These are phyloP conservation scores for Acanthamoeba rhysodes DNA, from an alignment of 208 protist genomes.

Conservation along the genomic window DNA sequence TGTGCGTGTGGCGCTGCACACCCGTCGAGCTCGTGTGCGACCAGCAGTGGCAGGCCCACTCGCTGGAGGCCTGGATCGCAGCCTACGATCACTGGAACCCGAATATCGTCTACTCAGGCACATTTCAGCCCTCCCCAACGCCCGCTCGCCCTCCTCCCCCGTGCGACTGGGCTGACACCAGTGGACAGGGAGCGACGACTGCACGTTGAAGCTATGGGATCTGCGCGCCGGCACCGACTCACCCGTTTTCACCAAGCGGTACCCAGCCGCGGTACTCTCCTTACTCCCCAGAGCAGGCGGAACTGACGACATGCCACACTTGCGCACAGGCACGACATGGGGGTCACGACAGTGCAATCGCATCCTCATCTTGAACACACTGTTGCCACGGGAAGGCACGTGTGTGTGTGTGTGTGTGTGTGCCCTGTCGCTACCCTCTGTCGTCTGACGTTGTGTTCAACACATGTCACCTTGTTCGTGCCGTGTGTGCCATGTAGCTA, in stretches of 20 bases:
- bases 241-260: slow-evolving; percentile 66
- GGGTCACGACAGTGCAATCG: slow-evolving; percentile 62
- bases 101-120: slow-evolving; percentile 58
- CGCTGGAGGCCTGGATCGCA: slow-evolving; percentile 67
- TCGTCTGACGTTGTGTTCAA: not conserved
- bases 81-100: slow-evolving; percentile 67
- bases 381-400: slow-evolving; percentile 52
- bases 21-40: not conserved
- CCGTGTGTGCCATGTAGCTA: slow-evolving; percentile 2
- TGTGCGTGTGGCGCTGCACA: slow-evolving; percentile 54
- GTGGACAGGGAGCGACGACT: slow-evolving; percentile 50
- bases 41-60: slow-evolving; percentile 53
- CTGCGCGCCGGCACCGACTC: not conserved
- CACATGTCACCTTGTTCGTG: not conserved
- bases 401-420: too few relatives aligned
- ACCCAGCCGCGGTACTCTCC: not conserved
- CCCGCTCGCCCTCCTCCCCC: not conserved
- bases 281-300: not conserved
- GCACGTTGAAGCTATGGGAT: slow-evolving; percentile 63
- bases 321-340: slow-evolving; percentile 59
- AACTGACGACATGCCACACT: not conserved
- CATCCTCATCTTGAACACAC: slow-evolving; percentile 59
- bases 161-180: not conserved
- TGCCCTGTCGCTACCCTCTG: not conserved
- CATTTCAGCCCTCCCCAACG: too few relatives aligned